These are phyloP conservation scores for Usnea hakonensis DNA, from an alignment of 495 filamentous ascomycete species.

Conservation along the genomic window DNA sequence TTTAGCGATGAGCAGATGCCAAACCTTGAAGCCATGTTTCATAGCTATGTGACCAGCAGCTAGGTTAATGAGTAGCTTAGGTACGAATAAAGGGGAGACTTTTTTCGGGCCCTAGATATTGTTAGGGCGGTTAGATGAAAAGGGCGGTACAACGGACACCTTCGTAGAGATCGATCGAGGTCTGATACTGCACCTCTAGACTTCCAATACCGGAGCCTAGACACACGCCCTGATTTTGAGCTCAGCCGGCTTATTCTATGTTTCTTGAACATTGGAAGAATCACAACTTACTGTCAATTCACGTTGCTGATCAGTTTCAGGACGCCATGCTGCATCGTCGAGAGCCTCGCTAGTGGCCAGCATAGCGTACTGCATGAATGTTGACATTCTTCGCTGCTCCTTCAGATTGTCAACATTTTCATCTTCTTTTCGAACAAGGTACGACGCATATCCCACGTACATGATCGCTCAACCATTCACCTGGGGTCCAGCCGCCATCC, in stretches of 20 bases:
- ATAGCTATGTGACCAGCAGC: conserved; percentile 92
- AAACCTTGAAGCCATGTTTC: conserved; percentile 73
- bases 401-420: conserved; percentile 22
- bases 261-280: not conserved
- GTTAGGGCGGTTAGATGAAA: not conserved
- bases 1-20: not conserved
- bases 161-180: conserved; percentile 64
- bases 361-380: conserved; percentile 84
- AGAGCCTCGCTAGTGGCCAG: conserved; percentile 84
- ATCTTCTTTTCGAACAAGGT: not conserved
- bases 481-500: conserved; percentile 59
- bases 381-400: conserved; percentile 82
- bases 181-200: conserved; percentile 79
- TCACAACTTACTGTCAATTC: conserved; percentile 52
- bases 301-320: conserved; percentile 49
- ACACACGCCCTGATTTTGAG: conserved; percentile 59
- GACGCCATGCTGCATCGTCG: conserved; percentile 72
- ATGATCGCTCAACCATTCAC: conserved; percentile 64
- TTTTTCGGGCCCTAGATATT: conserved; percentile 70
- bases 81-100: conserved; percentile 86
- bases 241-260: not conserved
- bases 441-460: conserved; percentile 29
- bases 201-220: conserved; percentile 95
- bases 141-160: conserved; percentile 45
- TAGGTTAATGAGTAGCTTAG: conserved; percentile 85